Base-by-base conservation (phyloP, 2,329 filamentous ascomycete genomes). In the Aspergillus ruber region DNA sequence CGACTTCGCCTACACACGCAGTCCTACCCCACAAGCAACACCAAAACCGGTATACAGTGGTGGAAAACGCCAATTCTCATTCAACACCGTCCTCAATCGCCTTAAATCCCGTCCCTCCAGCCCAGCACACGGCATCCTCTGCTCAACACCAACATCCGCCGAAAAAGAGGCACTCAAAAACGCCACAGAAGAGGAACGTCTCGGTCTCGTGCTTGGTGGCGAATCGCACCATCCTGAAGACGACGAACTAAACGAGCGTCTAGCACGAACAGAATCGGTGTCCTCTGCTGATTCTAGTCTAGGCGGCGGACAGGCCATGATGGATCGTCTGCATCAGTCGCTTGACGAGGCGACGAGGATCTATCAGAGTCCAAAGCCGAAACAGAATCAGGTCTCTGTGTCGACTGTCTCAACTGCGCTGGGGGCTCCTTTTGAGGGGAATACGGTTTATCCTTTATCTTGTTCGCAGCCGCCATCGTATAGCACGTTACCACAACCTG, bases 61-160 rank as follows among this genome's bases (percentile, higher is more conserved):
- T 25, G 81, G 85, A 9, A 80, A 75, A 55, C 80, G 91, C 50
- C 88, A 95, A 63, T 98, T 97, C 70, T 94, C 88, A 15, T 97
- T 97, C 75, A 85, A 90, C 55, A 89, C 86, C 55, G 82, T 95
- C 45, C 93, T 96, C 67, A 73, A 74, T 50, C 78, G 83, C 58
- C 55, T 57, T 35, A 64, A 61, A 50, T 46, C 60, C 21, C 49
- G 51, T 38, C 25, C 25, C 9, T 51, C 15, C 33, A 39, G 36
- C 9, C 36, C 36, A 39, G 10, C 36, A 18, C 17, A 12, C 36
- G 15, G 15, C 3, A 39, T 39, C 36, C 36, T 18, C 8, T 18
- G 17, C 15, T 9, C n/a, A 39, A 20, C 10, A 39, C 36, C 33
- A n/a, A 35, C 17, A 2, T 10, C 61, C 53, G 25, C 63, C 61